These are phyloP conservation scores for Paecilomyces variotii DNA, from an alignment of 2,329 filamentous ascomycete genomes.

Conservation along the genomic window DNA sequence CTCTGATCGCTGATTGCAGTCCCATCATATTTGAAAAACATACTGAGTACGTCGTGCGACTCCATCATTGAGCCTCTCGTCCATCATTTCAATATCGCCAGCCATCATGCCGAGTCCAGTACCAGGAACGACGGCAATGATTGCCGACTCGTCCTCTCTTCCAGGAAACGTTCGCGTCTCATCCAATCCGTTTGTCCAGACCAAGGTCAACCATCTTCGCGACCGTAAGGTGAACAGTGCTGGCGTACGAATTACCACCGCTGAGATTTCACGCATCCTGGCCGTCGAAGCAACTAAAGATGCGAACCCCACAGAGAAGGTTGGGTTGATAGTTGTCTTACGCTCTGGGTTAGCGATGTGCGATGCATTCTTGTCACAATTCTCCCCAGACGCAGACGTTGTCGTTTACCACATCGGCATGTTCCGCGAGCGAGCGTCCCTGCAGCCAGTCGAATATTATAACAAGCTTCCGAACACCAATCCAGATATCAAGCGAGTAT, in stretches of 20 bases:
- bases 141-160: background rate
- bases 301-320: slow-evolving; percentile 4
- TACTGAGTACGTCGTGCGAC: background rate
- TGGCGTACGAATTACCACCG: slow-evolving; percentile 9
- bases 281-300: slow-evolving; percentile 9
- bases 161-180: slow-evolving; percentile 9
- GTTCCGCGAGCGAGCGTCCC: slow-evolving; percentile 14
- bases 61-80: background rate
- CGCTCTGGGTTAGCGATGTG: slow-evolving; percentile 34
- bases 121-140: slow-evolving; percentile 4
- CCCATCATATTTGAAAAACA: background rate
- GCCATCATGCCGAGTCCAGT: background rate
- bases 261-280: slow-evolving; percentile 9
- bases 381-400: slow-evolving; percentile 16
- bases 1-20: background rate
- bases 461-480: slow-evolving; percentile 20
- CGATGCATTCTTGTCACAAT: slow-evolving; percentile 24
- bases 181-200: slow-evolving; percentile 8
- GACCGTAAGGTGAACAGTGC: slow-evolving; percentile 10
- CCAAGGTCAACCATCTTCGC: slow-evolving; percentile 9
- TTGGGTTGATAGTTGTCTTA: slow-evolving; percentile 19
- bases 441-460: slow-evolving; percentile 12
- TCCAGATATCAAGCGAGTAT: slow-evolving; percentile 15
- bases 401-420: slow-evolving; percentile 21
- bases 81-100: background rate